Conservation (phyloP, 306 rosid genomes). For the Quillaja saponaria region DNA sequence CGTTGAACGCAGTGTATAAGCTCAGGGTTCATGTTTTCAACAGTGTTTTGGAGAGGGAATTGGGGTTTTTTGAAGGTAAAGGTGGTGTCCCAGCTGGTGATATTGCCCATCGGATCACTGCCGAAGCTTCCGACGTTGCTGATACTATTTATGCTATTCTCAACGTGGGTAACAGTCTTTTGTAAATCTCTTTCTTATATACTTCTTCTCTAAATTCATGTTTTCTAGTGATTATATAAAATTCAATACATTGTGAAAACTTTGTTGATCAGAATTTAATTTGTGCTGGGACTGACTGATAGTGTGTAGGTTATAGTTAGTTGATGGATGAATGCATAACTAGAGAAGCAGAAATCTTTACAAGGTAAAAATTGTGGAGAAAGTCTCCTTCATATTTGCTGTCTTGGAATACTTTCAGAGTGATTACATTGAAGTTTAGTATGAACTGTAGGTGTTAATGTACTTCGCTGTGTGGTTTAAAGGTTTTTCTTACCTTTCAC, state of each 20-base stretch:
- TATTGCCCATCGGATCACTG: slow-evolving; percentile 73
- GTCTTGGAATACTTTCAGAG: neutral
- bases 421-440: slow-evolving; percentile 7
- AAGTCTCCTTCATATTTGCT: neutral
- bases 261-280: neutral
- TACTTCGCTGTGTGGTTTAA: no score
- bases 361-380: slow-evolving; percentile 6
- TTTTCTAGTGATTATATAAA: neutral
- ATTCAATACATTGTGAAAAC: neutral
- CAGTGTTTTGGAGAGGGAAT: slow-evolving; percentile 58
- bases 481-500: no score
- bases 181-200: neutral
- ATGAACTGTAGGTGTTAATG: no score
- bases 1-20: slow-evolving; percentile 55
- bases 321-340: neutral
- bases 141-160: slow-evolving; percentile 63
- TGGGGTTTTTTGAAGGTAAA: slow-evolving; percentile 53
- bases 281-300: neutral
- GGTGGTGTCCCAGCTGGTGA: slow-evolving; percentile 60
- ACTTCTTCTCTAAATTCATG: neutral
- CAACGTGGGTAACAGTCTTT: slow-evolving; percentile 54
- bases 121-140: slow-evolving; percentile 82
- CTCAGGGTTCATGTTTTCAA: slow-evolving; percentile 61
- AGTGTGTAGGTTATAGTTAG: neutral
- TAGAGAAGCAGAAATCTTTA: neutral